Evolutionary conservation across 2,329 filamentous ascomycete species (phyloP), one percentile per base, ranked within the genome.

Genomic region (Alternaria postmessia): DNA sequence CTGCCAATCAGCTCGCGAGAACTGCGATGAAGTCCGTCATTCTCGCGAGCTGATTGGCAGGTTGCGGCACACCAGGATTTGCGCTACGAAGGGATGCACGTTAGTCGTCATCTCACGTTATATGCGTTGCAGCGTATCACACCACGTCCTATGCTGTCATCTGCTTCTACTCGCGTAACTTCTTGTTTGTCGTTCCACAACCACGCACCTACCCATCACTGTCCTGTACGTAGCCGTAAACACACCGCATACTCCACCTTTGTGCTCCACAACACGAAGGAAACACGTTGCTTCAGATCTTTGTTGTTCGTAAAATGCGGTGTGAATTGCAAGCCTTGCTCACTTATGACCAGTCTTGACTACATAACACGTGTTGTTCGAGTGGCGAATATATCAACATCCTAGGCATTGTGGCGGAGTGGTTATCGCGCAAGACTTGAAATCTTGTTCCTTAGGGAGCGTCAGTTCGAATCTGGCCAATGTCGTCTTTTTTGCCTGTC

Each of bases 371-470:
- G 39, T 24, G 12, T 24, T 14, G 5, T 16, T 42, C 3, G 12
- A 16, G 39, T 24, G 39, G 39, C 39, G 20, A 42, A 8, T 42
- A 41, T 22, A 42, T 16, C 9, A 42, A 24, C 11, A 42, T 4
- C 39, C 11, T 8, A 7, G 72, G 69, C 72, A 68, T 71, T 67
- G 69, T 75, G 72, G 73, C 71, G 71, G 73, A 75, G 72, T 74
- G 73, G 73, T 76, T 75, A 77, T 69, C 68, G 73, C 73, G 74
- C 69, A 74, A 77, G 74, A 75, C 73, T 75, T 75, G 74, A 75
- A 75, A 75, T 75, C 74, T 76, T 73, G 69, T 76, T 75, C 73
- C 74, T 53, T 75, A 44, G 72, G 74, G 74, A 75, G 65, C 73
- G 72, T 68, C 68, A 69, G 72, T 76, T 75, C 74, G 70, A 77